Evolutionary conservation across 371 early-diverging fungal species (phyloP).

Genomic region (Synchytrium microbalum): DNA sequence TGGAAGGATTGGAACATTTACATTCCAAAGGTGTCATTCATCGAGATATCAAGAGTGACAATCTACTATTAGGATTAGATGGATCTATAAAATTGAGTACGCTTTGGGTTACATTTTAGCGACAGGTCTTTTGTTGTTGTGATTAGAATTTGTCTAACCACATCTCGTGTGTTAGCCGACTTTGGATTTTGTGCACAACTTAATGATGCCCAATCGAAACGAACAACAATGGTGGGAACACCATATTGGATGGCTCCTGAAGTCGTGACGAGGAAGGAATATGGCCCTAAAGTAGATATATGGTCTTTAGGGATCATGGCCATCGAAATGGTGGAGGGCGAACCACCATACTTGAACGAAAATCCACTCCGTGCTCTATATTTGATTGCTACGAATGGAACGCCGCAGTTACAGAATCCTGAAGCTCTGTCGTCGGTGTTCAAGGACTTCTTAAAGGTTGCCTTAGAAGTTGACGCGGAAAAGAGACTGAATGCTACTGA

Average conservation of each 20-base stretch:
- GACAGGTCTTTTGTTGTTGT: slow-evolving; percentile 1
- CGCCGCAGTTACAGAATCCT: slow-evolving; percentile 84
- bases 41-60: slow-evolving; percentile 97
- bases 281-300: slow-evolving; percentile 87
- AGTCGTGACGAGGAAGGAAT: slow-evolving; percentile 66
- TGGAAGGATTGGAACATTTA: slow-evolving; percentile 67
- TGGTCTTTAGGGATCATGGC: slow-evolving; percentile 98
- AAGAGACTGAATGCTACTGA: slow-evolving; percentile 52
- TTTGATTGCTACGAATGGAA: slow-evolving; percentile 93
- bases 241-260: slow-evolving; percentile 44
- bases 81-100: slow-evolving; percentile 56
- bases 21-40: slow-evolving; percentile 94
- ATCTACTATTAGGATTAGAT: slow-evolving; percentile 74
- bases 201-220: slow-evolving; percentile 12
- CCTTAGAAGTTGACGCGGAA: slow-evolving; percentile 81
- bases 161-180: slow-evolving; percentile 19
- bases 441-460: slow-evolving; percentile 71
- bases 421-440: slow-evolving; percentile 71
- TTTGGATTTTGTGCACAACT: slow-evolving; percentile 36
- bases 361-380: slow-evolving; percentile 87
- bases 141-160: too few species aligned
- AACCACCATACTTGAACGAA: slow-evolving; percentile 94
- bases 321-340: slow-evolving; percentile 96
- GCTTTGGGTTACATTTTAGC: slow-evolving; percentile 9
- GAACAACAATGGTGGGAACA: slow-evolving; percentile 84